Evolutionary conservation across 2,329 filamentous ascomycete species (phyloP).

Genomic region (Colletotrichum cuscutae): DNA sequence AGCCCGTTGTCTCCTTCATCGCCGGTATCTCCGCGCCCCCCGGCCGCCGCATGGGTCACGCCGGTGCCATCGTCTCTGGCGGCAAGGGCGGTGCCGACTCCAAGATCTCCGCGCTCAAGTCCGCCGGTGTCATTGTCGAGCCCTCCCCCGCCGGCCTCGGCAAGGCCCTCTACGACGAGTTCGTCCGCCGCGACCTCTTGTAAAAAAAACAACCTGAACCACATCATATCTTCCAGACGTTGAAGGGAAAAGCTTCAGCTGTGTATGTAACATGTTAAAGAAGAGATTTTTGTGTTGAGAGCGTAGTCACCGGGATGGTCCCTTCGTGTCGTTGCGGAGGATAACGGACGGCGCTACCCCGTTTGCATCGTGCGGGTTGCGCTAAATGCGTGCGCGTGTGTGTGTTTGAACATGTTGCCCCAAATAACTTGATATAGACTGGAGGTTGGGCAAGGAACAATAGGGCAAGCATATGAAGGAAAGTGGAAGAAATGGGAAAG

Average conservation of each 20-base stretch:
- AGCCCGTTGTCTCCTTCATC: conserved; percentile 98
- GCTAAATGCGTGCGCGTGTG: neutral
- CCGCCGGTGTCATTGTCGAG: conserved; percentile 95
- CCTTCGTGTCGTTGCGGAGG: neutral
- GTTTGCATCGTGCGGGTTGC: neutral
- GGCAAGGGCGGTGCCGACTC: conserved; percentile 98
- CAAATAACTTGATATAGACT: conserved; percentile 14
- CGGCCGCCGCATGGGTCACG: conserved; percentile 97
- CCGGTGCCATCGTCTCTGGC: conserved; percentile 96
- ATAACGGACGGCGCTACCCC: neutral
- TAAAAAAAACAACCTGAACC: conserved; percentile 59
- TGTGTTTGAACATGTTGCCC: conserved; percentile 6
- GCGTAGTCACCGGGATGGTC: neutral
- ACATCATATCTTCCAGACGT: neutral
- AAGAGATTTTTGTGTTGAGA: conserved; percentile 29
- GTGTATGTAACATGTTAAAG: conserved; percentile 36
- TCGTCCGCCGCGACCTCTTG: conserved; percentile 94
- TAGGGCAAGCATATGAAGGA: neutral
- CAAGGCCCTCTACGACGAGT: conserved; percentile 94
- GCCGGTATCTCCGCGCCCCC: conserved; percentile 97
- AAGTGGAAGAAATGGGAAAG: neutral
- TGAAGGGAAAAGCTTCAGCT: conserved; percentile 25
- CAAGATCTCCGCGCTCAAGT: conserved; percentile 95
- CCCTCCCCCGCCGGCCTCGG: conserved; percentile 91
- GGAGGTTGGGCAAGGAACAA: neutral